phyloP scores from a whole-genome alignment of 257 asterid genomes.

The Solanum bukasovii region DNA sequence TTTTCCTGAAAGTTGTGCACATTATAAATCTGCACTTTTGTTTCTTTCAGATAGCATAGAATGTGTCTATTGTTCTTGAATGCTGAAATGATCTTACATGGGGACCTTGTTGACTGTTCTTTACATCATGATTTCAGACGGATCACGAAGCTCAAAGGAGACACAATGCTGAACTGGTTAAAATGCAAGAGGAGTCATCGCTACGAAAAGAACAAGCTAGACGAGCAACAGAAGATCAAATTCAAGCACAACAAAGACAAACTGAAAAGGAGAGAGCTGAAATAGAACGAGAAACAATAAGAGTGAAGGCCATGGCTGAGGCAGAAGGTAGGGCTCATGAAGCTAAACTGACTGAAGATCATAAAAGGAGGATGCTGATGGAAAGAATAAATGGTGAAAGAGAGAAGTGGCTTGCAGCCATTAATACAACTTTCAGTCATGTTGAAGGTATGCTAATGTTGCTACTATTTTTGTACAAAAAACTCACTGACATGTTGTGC shows the following conservation, averaged over 20 bases:
- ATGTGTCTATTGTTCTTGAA: neutral
- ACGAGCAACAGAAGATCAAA: conserved; percentile 91
- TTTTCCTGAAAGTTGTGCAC: neutral
- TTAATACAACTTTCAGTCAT: conserved; percentile 84
- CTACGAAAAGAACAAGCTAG: conserved; percentile 80
- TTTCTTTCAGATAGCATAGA: neutral
- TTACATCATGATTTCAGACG: conserved; percentile 40
- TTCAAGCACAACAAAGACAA: conserved; percentile 86
- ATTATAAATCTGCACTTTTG: neutral
- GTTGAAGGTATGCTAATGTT: conserved; percentile 59
- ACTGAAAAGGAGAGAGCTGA: conserved; percentile 95
- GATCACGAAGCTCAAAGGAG: conserved; percentile 83
- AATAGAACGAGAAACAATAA: conserved; percentile 78
- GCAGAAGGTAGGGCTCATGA: conserved; percentile 95
- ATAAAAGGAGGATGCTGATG: conserved; percentile 73
- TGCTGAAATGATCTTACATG: neutral
- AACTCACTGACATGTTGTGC: neutral
- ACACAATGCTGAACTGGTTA: conserved; percentile 73
- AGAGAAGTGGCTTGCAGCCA: conserved; percentile 99
- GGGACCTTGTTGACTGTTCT: neutral
- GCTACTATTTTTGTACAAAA: neutral
- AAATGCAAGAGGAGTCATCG: conserved; percentile 93
- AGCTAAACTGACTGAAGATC: conserved; percentile 88
- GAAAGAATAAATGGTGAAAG: conserved; percentile 79
- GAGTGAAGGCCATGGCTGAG: conserved; percentile 87